A percentile compares a stretch with the other conserved stretches of the same genome.
These are phyloP conservation scores for Eutypella sp. DNA, from an alignment of 2,329 filamentous ascomycete genomes.

Conservation along the genomic window DNA sequence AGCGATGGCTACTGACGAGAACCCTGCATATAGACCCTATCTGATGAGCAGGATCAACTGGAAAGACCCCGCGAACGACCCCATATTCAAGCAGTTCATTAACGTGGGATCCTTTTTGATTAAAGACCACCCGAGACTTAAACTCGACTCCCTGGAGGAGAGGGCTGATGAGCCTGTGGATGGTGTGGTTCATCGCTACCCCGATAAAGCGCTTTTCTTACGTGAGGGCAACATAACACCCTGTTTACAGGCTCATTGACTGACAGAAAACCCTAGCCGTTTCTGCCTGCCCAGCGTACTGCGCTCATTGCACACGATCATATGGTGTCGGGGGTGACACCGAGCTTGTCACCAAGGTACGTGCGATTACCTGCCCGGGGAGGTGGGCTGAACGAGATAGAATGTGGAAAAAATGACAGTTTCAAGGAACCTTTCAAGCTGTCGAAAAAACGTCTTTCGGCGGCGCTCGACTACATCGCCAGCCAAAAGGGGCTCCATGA, in stretches of 20 bases:
- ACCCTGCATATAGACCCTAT: constrained; percentile 41
- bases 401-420: constrained; percentile 12
- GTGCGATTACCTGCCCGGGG: not conserved
- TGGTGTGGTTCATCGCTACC: constrained; percentile 59
- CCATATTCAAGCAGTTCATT: constrained; percentile 56
- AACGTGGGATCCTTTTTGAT: constrained; percentile 49
- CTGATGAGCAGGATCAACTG: constrained; percentile 56
- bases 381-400: not conserved
- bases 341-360: constrained; percentile 38
- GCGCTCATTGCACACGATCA: constrained; percentile 57
- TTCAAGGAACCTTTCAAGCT: constrained; percentile 30
- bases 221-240: constrained; percentile 38
- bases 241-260: constrained; percentile 1
- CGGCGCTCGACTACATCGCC: constrained; percentile 53
- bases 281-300: constrained; percentile 59
- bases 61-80: constrained; percentile 53
- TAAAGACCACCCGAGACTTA: constrained; percentile 49
- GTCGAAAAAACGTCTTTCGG: constrained; percentile 43
- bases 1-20: not conserved
- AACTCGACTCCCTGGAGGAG: constrained; percentile 56
- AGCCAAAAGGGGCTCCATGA: constrained; percentile 45
- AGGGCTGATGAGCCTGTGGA: constrained; percentile 48
- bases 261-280: constrained; percentile 37
- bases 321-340: constrained; percentile 54
- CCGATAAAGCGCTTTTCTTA: constrained; percentile 57